Base-by-base conservation (phyloP, 2,329 filamentous ascomycete genomes). In the Colletotrichum tropicicola region DNA sequence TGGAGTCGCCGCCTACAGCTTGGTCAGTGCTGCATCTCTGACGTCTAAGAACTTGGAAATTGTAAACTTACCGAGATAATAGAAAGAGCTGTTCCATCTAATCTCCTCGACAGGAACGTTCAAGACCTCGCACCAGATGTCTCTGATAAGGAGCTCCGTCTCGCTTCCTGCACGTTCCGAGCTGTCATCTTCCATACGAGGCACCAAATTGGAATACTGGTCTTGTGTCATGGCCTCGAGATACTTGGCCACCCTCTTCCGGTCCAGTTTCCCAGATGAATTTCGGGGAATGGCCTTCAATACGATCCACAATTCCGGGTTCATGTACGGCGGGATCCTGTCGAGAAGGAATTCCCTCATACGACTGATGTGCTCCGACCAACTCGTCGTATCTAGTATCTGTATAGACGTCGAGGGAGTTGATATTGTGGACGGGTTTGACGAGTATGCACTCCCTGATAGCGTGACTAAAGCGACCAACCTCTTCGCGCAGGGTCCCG, bases 191-290 rank as follows among this genome's bases (percentile, higher is more conserved):
- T 64, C 47, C 48, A 60, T 48, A 0, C 9, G 56, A 1, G 56
- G n/a, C 2, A 59, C 2, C 0, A 64, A 21, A 2, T 27, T 30
- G 9, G 55, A 12, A 1, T 53, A 60, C 5, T 64, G 21, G 0
- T 49, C 48, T 2, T 45, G n/a, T 2, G 56, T 48, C 8, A 64
- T n/a, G 7, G 15, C 9, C n/a, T 64, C 56, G 1, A 64, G 47
- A 15, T 54, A 64, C 0, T 28, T 27, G 3, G 43, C 9, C 8
- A 84, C 73, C 25, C 73, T 77, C 70, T 83, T 83, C 27, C 82
- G 76, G 60, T 85, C 81, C 0, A 77, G 80, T 73, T 85, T 85
- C 3, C 82, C 80, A 4, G 82, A 83, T 0, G 83, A 79, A 5
- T 83, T 69, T 2, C 78, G 74, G 0, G 82, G 82, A 73, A 84